A percentile compares a stretch with the other conserved stretches of the same genome.
These are phyloP conservation scores for Juglanconis sp. DNA, from an alignment of 2,329 filamentous ascomycete genomes.

Conservation along the genomic window DNA sequence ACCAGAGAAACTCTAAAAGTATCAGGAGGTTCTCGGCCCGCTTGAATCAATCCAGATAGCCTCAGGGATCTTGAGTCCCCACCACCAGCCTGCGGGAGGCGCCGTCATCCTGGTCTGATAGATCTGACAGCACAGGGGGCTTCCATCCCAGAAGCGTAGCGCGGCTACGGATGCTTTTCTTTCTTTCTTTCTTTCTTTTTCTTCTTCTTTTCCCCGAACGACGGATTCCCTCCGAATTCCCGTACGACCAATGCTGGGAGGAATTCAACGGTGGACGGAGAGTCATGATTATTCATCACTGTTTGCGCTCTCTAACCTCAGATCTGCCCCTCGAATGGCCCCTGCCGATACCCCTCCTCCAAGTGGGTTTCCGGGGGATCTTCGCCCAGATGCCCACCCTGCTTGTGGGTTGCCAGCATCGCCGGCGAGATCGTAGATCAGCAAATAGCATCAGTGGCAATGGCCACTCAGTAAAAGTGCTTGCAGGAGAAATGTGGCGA, in stretches of 20 bases:
- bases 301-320: too few relatives aligned
- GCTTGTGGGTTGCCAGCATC: constrained; percentile 13
- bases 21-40: neutral
- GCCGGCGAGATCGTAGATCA: constrained; percentile 3
- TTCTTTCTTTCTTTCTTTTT: neutral
- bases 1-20: neutral
- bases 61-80: constrained; percentile 5
- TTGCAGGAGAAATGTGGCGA: constrained; percentile 12
- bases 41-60: neutral
- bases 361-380: constrained; percentile 7
- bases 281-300: too few relatives aligned
- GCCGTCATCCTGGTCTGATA: constrained; percentile 11
- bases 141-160: constrained; percentile 8
- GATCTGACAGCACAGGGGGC: neutral
- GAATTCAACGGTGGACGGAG: too few relatives aligned
- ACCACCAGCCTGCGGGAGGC: neutral
- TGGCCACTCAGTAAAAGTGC: neutral
- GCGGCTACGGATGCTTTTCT: constrained; percentile 8
- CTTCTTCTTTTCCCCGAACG: neutral
- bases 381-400: constrained; percentile 7
- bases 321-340: neutral
- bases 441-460: constrained; percentile 9
- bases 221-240: neutral
- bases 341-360: constrained; percentile 2
- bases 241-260: neutral